A percentile compares a stretch with the other conserved stretches of the same genome.
phyloP scores from a whole-genome alignment of 805 yeast species.

The Nakazawaea sp. region DNA sequence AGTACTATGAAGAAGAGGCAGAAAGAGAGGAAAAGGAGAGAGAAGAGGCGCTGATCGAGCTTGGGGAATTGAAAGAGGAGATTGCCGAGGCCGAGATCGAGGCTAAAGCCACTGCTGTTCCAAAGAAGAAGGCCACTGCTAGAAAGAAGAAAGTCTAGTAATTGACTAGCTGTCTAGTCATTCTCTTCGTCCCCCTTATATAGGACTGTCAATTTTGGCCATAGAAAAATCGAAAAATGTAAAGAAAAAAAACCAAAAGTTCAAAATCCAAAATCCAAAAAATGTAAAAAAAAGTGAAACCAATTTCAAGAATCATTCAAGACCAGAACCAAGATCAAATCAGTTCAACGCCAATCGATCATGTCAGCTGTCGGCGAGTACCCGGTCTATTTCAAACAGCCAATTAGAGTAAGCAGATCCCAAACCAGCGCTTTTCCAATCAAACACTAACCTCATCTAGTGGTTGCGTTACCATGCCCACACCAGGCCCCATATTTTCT shows the following conservation, averaged over 20 bases:
- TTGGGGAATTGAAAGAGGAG: conserved; percentile 10
- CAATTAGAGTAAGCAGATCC: conserved; percentile 47
- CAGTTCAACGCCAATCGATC: neutral
- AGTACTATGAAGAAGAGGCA: conserved; percentile 9
- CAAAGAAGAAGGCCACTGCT: neutral
- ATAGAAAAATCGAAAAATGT: too few species aligned
- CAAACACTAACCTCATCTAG: conserved; percentile 21
- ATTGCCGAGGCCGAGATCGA: conserved; percentile 2
- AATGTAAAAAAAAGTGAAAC: neutral
- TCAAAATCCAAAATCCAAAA: neutral
- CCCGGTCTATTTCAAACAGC: conserved; percentile 21
- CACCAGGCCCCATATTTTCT: conserved; percentile 69
- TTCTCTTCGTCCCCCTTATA: too few species aligned
- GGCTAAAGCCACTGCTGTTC: neutral
- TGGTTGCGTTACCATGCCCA: conserved; percentile 74
- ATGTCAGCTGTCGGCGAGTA: conserved; percentile 8
- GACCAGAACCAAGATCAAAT: neutral
- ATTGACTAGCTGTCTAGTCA: too few species aligned
- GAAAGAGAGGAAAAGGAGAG: conserved; percentile 9
- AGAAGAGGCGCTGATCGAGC: conserved; percentile 8
- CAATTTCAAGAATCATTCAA: too few species aligned
- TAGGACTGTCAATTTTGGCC: too few species aligned
- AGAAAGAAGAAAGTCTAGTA: conserved; percentile 8
- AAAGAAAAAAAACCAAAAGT: neutral
- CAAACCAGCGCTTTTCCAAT: neutral